Base-by-base conservation (phyloP, 768 basidiomycete genomes). In the Leccinum longicurvipes region DNA sequence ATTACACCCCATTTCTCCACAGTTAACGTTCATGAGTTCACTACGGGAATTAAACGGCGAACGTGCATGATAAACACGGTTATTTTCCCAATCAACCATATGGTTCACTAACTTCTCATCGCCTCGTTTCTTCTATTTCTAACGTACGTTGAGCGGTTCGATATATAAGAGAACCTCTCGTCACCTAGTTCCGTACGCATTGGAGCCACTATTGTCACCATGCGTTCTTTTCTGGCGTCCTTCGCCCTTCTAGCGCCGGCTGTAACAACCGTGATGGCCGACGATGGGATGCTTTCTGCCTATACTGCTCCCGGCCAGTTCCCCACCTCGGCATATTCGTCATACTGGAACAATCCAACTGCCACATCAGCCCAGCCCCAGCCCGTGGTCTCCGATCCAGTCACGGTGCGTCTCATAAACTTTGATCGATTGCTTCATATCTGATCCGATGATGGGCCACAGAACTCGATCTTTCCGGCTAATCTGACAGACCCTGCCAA, bases 281-380 rank as follows among this genome's bases (percentile, higher is more conserved):
- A 44, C 32, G 60, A 62, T 34, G 52, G 36, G 10, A 59, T 64
- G 25, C 50, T 44, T 25, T 53, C 76, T 70, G 78, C 77, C 3
- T 87, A 80, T 63, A 82, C 83, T 3, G 85, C 74, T 6, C 80
- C 83, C 15, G 85, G 85, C 17, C 64, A 69, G 14, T 87, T 88
- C 65, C 85, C 86, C 1, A 85, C 85, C 3, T 79, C 83, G 2
- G 71, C 77, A 23, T 88, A 81, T 63, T 67, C 71, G 10, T 75
- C 79, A 45, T 89, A 88, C 67, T 87, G 82, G 74, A 89, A 89
- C 65, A 69, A 79, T 59, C 85, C 86, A 9, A 89, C 85, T 1
- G 83, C 81, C 29, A 88, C 86, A 4, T 79, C 80, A 23, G 81
- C 76, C 1, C 87, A 89, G 67, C 82, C 82, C 5, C 87, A 89